A percentile compares a stretch with the other conserved stretches of the same genome.
phyloP scores from a whole-genome alignment of 768 basidiomycete genomes.

The Pisolithus albus region DNA sequence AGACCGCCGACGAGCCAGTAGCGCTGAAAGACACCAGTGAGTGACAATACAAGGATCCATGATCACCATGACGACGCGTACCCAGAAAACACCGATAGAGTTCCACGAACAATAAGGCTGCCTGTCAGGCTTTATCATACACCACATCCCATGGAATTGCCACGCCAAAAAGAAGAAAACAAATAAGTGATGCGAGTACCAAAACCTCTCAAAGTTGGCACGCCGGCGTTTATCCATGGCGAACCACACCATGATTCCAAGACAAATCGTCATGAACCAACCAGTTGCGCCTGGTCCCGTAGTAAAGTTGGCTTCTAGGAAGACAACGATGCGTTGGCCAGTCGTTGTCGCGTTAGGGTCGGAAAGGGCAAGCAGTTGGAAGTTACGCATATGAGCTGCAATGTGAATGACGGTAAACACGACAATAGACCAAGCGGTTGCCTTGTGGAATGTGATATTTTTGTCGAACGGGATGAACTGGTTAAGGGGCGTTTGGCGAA shows the following conservation, averaged over 20 bases:
- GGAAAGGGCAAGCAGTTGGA: constrained; percentile 54
- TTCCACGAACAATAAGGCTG: constrained; percentile 83
- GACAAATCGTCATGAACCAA: constrained; percentile 76
- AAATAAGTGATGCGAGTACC: constrained; percentile 87
- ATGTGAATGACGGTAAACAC: constrained; percentile 71
- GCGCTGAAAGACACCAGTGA: constrained; percentile 39
- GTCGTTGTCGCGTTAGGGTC: constrained; percentile 48
- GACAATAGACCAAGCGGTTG: constrained; percentile 88
- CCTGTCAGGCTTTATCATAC: constrained; percentile 90
- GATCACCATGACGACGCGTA: constrained; percentile 30
- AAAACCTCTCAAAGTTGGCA: constrained; percentile 81
- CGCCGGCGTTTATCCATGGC: constrained; percentile 75
- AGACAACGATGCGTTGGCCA: constrained; percentile 55
- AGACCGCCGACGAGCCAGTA: constrained; percentile 87
- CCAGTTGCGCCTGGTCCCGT: constrained; percentile 81
- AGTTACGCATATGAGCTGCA: constrained; percentile 82
- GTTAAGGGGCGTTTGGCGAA: constrained; percentile 82
- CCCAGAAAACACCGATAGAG: constrained; percentile 93
- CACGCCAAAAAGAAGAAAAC: constrained; percentile 88
- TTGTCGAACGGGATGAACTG: constrained; percentile 89
- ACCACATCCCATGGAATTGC: constrained; percentile 97
- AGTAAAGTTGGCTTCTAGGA: constrained; percentile 71
- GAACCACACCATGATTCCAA: constrained; percentile 79
- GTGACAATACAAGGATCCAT: background rate
- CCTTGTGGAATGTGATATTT: constrained; percentile 86